Evolutionary conservation across 768 basidiomycete genomes (phyloP).

Genomic region (Coprinellus aureogranulatus): DNA sequence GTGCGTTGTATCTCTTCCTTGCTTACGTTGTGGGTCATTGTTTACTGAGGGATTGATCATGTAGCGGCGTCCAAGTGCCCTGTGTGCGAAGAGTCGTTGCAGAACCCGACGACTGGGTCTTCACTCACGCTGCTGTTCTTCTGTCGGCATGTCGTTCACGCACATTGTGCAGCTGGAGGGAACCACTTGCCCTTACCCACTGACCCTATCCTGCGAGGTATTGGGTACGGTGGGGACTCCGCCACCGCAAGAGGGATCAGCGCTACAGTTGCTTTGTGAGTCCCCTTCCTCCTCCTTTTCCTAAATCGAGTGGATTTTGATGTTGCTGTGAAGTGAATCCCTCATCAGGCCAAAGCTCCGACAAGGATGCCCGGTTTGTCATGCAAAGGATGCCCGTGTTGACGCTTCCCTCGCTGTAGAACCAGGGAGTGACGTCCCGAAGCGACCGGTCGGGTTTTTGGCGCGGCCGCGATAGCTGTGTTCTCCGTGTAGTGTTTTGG

Average conservation of each 20-base stretch:
- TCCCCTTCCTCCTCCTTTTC: too few species aligned
- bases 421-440: too few species aligned
- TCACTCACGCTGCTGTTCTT: conserved; percentile 72
- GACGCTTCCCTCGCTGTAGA: background rate
- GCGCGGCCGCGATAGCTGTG: background rate
- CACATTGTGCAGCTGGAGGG: conserved; percentile 66
- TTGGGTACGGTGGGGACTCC: conserved; percentile 19
- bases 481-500: too few species aligned
- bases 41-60: background rate
- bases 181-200: conserved; percentile 61
- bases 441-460: background rate
- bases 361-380: conserved; percentile 17
- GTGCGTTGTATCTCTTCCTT: conserved; percentile 40
- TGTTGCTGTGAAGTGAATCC: too few species aligned
- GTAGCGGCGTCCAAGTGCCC: conserved; percentile 65
- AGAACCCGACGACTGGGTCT: conserved; percentile 46
- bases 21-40: background rate
- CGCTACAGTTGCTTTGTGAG: conserved; percentile 80
- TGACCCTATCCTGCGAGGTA: conserved; percentile 50
- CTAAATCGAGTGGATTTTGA: too few species aligned
- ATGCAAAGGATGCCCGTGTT: conserved; percentile 1
- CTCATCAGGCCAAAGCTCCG: conserved; percentile 13
- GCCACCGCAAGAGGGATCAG: conserved; percentile 47
- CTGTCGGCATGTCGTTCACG: conserved; percentile 87
- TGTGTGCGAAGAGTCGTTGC: conserved; percentile 61